Evolutionary conservation across 768 basidiomycete genomes (phyloP).

Genomic region (Russula lepida): DNA sequence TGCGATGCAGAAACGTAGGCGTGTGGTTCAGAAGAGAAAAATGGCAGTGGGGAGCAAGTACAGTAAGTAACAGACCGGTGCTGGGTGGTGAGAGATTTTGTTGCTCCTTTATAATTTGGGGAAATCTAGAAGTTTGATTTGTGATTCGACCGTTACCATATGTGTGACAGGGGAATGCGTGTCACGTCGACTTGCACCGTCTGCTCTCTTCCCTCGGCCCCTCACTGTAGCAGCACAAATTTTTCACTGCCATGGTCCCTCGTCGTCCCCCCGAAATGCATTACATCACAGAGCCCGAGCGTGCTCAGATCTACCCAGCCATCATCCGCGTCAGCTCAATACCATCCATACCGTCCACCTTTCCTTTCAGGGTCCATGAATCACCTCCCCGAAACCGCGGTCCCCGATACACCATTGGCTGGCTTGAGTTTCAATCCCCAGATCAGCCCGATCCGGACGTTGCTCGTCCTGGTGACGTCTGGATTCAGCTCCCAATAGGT

Average conservation of each 20-base stretch:
- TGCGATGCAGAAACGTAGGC: constrained; percentile 7
- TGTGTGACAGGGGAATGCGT: neutral
- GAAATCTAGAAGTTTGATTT: no score
- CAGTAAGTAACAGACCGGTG: neutral
- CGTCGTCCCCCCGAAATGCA: constrained; percentile 6
- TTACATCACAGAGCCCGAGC: constrained; percentile 13
- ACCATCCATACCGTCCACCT: constrained; percentile 8
- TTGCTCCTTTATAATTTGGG: neutral
- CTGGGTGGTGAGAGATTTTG: neutral
- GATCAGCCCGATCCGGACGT: constrained; percentile 14
- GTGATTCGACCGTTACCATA: neutral
- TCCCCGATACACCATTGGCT: constrained; percentile 12
- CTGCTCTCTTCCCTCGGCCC: neutral
- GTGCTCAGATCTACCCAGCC: constrained; percentile 8
- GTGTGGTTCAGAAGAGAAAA: neutral
- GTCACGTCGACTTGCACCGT: neutral
- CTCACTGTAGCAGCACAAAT: neutral
- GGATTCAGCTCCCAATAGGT: constrained; percentile 15
- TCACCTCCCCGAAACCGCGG: constrained; percentile 1
- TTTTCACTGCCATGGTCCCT: neutral
- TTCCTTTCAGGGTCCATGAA: constrained; percentile 9
- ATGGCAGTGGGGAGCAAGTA: neutral
- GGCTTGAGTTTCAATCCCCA: constrained; percentile 15
- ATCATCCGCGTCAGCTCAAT: constrained; percentile 3
- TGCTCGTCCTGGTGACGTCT: constrained; percentile 13